phyloP scores from a whole-genome alignment of 2,329 filamentous ascomycete genomes.

The Fusarium gaditjirri region DNA sequence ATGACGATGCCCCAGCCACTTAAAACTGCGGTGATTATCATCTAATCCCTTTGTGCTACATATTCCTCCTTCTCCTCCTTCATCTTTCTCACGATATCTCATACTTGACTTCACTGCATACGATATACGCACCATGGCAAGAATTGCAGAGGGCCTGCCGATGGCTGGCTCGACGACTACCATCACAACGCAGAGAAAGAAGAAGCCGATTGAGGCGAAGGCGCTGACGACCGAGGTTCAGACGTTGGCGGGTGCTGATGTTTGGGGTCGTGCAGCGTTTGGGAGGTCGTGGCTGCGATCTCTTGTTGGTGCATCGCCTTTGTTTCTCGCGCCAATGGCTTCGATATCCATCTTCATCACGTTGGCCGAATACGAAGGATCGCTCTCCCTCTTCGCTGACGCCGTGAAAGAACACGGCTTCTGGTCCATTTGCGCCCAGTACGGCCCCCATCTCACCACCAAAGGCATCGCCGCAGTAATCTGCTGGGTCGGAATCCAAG shows the following conservation, averaged over 20 bases:
- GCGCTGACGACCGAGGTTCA: background rate
- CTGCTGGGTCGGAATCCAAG: conserved; percentile 27
- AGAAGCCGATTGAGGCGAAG: background rate
- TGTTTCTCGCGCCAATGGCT: conserved; percentile 38
- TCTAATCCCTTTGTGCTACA: conserved; percentile 6
- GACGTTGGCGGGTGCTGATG: background rate
- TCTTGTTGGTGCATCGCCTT: conserved; percentile 38
- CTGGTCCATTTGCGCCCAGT: conserved; percentile 26
- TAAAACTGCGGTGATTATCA: background rate
- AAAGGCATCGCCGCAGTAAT: conserved; percentile 25
- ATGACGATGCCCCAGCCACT: conserved; percentile 18
- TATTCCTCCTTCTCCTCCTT: background rate
- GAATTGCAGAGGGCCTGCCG: background rate
- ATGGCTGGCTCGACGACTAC: conserved; percentile 16
- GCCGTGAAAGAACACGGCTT: conserved; percentile 24
- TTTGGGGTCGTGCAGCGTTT: conserved; percentile 42
- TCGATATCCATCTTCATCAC: conserved; percentile 42
- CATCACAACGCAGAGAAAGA: background rate
- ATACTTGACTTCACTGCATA: background rate
- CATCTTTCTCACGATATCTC: background rate
- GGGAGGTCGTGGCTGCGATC: conserved; percentile 40
- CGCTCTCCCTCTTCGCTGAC: conserved; percentile 15
- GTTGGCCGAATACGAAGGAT: conserved; percentile 36
- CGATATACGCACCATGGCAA: conserved; percentile 3
- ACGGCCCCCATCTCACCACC: conserved; percentile 27